Conservation (phyloP, 2,329 filamentous ascomycete species). For the Colletotrichum sublineola region DNA sequence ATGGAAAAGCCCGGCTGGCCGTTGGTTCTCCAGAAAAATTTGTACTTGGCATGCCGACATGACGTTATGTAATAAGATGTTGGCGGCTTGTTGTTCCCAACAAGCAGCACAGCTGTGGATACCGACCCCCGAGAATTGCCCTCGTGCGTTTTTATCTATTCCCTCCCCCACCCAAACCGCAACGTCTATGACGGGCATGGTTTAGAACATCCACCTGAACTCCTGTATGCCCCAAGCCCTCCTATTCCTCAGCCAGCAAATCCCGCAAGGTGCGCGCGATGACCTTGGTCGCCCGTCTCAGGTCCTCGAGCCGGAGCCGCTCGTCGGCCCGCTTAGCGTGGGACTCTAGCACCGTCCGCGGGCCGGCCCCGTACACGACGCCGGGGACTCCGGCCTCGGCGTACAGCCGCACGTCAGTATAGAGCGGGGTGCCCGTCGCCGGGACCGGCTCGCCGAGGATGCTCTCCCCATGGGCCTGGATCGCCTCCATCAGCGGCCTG, state of each 20-base stretch:
- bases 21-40: not conserved
- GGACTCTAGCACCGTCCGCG: conserved; percentile 35
- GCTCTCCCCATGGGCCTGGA: conserved; percentile 19
- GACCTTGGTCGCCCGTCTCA: conserved; percentile 26
- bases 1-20: not conserved
- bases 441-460: conserved; percentile 15
- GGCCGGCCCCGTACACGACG: conserved; percentile 36
- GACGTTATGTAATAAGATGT: conserved; percentile 30
- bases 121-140: not conserved
- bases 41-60: conserved; percentile 6
- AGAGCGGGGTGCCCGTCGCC: conserved; percentile 30
- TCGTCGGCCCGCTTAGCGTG: conserved; percentile 39
- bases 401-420: conserved; percentile 36
- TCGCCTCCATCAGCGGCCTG: conserved; percentile 19
- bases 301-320: conserved; percentile 32
- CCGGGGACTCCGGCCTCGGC: conserved; percentile 36
- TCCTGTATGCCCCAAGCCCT: not conserved
- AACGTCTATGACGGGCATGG: too few relatives aligned
- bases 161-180: too few relatives aligned
- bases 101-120: conserved; percentile 8
- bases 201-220: not conserved
- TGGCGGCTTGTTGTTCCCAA: not conserved
- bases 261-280: conserved; percentile 21
- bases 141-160: not conserved
- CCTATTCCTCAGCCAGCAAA: conserved; percentile 1